Evolutionary conservation across 208 protist genomes (phyloP).

Genomic region (Leptomonas pyrrhocoris): DNA sequence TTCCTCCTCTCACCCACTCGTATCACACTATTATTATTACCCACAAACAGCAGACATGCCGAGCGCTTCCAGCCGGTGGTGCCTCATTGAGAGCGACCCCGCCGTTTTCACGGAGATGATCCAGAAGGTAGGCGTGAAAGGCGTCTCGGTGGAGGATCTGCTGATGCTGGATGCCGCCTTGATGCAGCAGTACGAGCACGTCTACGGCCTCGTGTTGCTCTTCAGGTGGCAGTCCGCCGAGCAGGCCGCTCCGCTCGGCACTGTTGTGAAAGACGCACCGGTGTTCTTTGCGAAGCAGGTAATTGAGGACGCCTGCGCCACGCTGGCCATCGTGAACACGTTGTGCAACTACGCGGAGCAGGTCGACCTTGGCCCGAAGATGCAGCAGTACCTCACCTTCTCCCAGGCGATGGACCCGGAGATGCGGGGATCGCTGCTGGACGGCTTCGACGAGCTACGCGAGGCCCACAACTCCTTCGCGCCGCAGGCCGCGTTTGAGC

Average conservation of each 20-base stretch:
- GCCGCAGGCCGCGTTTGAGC: conserved; percentile 66
- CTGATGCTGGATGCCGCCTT: conserved; percentile 86
- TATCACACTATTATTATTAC: no score
- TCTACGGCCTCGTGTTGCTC: conserved; percentile 97
- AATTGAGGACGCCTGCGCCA: conserved; percentile 97
- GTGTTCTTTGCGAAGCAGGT: conserved; percentile 97
- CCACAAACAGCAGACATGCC: conserved; percentile 11
- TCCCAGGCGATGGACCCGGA: conserved; percentile 71
- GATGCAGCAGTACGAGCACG: conserved; percentile 48
- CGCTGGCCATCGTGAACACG: conserved; percentile 97
- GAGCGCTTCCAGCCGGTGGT: conserved; percentile 78
- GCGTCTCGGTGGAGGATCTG: conserved; percentile 96
- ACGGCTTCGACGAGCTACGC: conserved; percentile 85
- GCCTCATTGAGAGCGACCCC: conserved; percentile 96
- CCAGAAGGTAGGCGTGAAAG: conserved; percentile 92
- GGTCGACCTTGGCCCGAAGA: conserved; percentile 91
- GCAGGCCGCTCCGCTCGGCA: conserved; percentile 31
- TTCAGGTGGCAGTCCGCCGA: conserved; percentile 93
- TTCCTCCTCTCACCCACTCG: conserved; percentile 19
- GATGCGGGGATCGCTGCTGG: conserved; percentile 76
- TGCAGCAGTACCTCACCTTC: conserved; percentile 85
- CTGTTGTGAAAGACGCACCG: conserved; percentile 41
- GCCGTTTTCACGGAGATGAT: conserved; percentile 98
- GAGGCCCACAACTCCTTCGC: conserved; percentile 97
- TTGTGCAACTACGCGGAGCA: conserved; percentile 91